Conservation (phyloP, 139 green algal genomes). For the Chlamydomonas urium region DNA sequence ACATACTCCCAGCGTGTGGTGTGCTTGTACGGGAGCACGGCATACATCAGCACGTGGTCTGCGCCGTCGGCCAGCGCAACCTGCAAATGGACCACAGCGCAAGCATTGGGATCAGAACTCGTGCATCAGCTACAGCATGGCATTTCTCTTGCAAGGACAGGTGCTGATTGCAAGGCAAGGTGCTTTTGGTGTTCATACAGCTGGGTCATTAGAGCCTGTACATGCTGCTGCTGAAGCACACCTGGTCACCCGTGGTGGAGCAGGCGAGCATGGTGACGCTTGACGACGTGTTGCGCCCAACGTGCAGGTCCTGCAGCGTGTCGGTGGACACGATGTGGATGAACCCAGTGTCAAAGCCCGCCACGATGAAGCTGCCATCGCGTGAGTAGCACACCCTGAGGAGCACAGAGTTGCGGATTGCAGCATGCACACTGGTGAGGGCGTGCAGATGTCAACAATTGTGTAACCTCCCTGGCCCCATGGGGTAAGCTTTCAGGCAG, state of each 20-base stretch:
- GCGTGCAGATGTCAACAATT: not conserved
- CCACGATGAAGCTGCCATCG: constrained; percentile 36
- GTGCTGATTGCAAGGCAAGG: too few species aligned
- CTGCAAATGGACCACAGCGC: constrained; percentile 6
- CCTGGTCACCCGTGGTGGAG: constrained; percentile 16
- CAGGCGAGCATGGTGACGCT: constrained; percentile 18
- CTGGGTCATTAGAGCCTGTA: too few species aligned
- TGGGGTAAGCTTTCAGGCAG: too few species aligned
- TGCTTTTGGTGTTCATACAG: too few species aligned
- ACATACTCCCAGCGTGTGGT: constrained; percentile 63
- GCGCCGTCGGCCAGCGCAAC: constrained; percentile 32
- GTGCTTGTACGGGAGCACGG: constrained; percentile 45
- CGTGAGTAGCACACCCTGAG: constrained; percentile 26
- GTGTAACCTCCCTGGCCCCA: too few species aligned
- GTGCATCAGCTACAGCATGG: too few species aligned
- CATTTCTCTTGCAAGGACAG: too few species aligned
- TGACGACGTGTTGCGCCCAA: constrained; percentile 25
- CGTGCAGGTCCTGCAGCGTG: constrained; percentile 20
- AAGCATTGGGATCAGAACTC: too few species aligned
- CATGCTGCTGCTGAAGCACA: too few species aligned
- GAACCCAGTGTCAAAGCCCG: constrained; percentile 32
- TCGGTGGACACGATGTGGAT: constrained; percentile 31
- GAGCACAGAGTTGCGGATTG: too few species aligned
- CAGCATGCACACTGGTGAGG: not conserved
- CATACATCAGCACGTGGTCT: constrained; percentile 49